Evolutionary conservation across 257 asterid genomes (phyloP), one percentile per base, ranked within the genome.

Genomic region (Gardenia jasminoides): DNA sequence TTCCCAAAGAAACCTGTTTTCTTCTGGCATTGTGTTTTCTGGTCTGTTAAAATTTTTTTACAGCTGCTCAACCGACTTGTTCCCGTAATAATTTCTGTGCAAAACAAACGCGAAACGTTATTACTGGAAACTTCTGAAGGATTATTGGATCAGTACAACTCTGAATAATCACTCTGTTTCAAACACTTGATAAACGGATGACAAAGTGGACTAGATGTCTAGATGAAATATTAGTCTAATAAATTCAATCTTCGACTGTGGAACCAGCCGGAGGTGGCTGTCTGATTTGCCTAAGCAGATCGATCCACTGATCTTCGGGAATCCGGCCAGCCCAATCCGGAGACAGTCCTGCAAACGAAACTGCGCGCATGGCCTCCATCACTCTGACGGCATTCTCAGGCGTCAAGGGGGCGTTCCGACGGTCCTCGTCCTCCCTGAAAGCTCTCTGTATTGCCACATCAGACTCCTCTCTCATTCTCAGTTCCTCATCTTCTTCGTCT

Each of bases 281-380:
- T 43, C 89, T 80, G 78, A 80, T 72, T 69, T 89, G 70, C 80
- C 91, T 87, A 58, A 94, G 81, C 77, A 81, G 89, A 33, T 82
- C 79, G 70, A 91, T 84, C 97, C 94, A 92, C 87, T 88, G 93
- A 69, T 89, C 93, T 78, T 94, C 97, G 2, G 97, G 82, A 10
- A 94, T 84, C 83, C 76, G 90, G 75, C 70, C 84, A 50, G 88
- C 90, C 98, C 98, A 94, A 36, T 87, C 96, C 15, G 98, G 97
- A 44, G 90, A 80, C 30, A 73, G 75, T 58, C 97, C 97, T 56
- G 85, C 90, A 48, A 93, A 89, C 30, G 95, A 91, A 76, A 93
- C 75, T 66, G 83, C 86, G 1, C 96, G 90, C 98, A 93, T 93
- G 47, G 96, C 98, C 78, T 89, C 97, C 88, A 88, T 86, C 78